Conservation (phyloP, 2,329 filamentous ascomycete genomes). For the Cladosporium sp. region DNA sequence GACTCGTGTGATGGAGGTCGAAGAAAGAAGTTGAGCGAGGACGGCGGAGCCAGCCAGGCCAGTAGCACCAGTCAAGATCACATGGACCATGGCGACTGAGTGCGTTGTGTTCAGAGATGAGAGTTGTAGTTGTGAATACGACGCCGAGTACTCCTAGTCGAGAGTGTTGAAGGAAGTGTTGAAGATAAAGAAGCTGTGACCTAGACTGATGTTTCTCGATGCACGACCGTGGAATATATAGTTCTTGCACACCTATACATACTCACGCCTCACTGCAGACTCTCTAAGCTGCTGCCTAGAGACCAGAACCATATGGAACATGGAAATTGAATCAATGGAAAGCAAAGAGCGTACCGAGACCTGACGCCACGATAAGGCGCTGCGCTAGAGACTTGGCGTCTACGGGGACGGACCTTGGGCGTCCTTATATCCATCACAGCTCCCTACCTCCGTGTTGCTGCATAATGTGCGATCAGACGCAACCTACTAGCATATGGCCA, state of each 20-base stretch:
- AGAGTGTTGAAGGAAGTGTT: background rate
- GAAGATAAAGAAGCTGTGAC: background rate
- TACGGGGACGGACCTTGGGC: background rate
- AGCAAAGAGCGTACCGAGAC: background rate
- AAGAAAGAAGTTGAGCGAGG: slow-evolving; percentile 40
- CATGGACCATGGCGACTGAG: slow-evolving; percentile 33
- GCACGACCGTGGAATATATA: background rate
- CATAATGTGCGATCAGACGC: background rate
- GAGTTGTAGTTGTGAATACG: background rate
- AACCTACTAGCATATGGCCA: background rate
- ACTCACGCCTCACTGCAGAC: background rate
- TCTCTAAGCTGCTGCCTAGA: background rate
- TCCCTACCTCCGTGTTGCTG: background rate
- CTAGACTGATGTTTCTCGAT: background rate
- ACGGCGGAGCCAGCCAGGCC: slow-evolving; percentile 44
- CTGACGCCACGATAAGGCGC: background rate
- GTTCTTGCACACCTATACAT: background rate
- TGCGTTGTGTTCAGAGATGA: background rate
- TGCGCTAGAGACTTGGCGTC: background rate
- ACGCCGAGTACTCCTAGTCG: background rate
- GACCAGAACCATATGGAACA: background rate
- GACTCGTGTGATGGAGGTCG: slow-evolving; percentile 59
- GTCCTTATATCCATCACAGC: background rate
- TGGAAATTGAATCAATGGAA: background rate
- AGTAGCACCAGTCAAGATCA: slow-evolving; percentile 48